These are phyloP conservation scores for Mesembryanthemum crystallinum DNA, from an alignment of 148 eudicot genomes.

Conservation along the genomic window DNA sequence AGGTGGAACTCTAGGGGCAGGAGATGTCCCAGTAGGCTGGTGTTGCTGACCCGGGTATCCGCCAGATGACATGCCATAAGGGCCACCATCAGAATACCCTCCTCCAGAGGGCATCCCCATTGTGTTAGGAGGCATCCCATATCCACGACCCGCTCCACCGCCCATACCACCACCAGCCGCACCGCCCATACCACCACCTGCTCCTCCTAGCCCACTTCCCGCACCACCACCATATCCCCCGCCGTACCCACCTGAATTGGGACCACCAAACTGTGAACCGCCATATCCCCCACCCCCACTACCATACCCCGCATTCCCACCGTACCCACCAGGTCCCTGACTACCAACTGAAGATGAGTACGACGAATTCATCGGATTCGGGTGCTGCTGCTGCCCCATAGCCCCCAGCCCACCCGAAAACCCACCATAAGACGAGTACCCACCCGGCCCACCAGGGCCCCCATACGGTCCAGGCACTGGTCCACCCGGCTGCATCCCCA, in stretches of 20 bases:
- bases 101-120: constrained; percentile 34
- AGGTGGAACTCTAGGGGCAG: constrained; percentile 60
- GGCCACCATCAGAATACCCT: constrained; percentile 51
- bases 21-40: constrained; percentile 55
- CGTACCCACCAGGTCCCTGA: constrained; percentile 49
- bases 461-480: constrained; percentile 22
- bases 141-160: constrained; percentile 31
- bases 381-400: constrained; percentile 29
- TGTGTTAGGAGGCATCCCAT: constrained; percentile 32
- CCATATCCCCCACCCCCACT: constrained; percentile 39
- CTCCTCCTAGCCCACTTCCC: constrained; percentile 47
- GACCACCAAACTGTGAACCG: constrained; percentile 51
- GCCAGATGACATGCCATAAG: constrained; percentile 44
- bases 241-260: constrained; percentile 46
- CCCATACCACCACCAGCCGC: constrained; percentile 37
- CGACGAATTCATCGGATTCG: constrained; percentile 32
- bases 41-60: constrained; percentile 55
- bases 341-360: constrained; percentile 32
- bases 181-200: constrained; percentile 39
- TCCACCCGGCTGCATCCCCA: constrained; percentile 43
- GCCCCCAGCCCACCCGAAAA: constrained; percentile 41
- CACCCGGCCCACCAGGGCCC: constrained; percentile 29
- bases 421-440: constrained; percentile 35
- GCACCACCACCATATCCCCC: constrained; percentile 46
- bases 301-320: constrained; percentile 45